phyloP scores from a whole-genome alignment of 495 filamentous ascomycete genomes.

The Penicillium maclennaniae region DNA sequence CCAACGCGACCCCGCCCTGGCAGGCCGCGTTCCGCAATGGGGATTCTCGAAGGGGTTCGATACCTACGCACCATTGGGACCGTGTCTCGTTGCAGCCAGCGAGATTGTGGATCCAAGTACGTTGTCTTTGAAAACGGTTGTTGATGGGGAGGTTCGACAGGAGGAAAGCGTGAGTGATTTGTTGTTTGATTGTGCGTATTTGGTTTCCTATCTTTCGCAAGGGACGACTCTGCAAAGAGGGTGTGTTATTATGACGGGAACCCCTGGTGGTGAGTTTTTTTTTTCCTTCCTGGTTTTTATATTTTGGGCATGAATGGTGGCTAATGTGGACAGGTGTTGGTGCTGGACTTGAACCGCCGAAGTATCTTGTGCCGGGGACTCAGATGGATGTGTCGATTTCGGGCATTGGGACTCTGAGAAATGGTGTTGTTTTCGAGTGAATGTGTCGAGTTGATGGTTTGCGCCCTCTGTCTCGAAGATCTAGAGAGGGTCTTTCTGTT shows the following conservation, averaged over 20 bases:
- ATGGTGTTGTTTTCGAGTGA: constrained; percentile 23
- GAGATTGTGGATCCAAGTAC: constrained; percentile 50
- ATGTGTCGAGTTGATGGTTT: too few species aligned
- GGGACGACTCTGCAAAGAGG: constrained; percentile 71
- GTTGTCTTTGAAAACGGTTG: constrained; percentile 52
- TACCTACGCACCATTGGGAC: constrained; percentile 67
- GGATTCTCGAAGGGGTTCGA: constrained; percentile 72
- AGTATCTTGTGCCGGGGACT: constrained; percentile 33
- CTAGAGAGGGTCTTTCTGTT: too few species aligned
- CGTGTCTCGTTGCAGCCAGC: constrained; percentile 33
- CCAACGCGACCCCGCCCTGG: constrained; percentile 45
- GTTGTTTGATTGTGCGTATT: constrained; percentile 66
- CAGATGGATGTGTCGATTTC: constrained; percentile 36
- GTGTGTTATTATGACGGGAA: constrained; percentile 74
- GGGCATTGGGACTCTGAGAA: constrained; percentile 35
- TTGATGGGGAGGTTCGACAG: constrained; percentile 65
- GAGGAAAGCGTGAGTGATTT: constrained; percentile 62
- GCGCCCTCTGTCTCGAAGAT: neutral
- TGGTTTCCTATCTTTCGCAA: constrained; percentile 62
- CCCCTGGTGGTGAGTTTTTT: constrained; percentile 35
- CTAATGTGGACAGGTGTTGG: constrained; percentile 24
- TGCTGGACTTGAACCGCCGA: constrained; percentile 28
- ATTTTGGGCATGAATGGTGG: neutral
- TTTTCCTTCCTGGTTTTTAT: neutral
- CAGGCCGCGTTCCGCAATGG: constrained; percentile 69